These are phyloP conservation scores for Eremothecium cymbalariae DNA, from an alignment of 1,139 yeast genomes.

Conservation along the genomic window DNA sequence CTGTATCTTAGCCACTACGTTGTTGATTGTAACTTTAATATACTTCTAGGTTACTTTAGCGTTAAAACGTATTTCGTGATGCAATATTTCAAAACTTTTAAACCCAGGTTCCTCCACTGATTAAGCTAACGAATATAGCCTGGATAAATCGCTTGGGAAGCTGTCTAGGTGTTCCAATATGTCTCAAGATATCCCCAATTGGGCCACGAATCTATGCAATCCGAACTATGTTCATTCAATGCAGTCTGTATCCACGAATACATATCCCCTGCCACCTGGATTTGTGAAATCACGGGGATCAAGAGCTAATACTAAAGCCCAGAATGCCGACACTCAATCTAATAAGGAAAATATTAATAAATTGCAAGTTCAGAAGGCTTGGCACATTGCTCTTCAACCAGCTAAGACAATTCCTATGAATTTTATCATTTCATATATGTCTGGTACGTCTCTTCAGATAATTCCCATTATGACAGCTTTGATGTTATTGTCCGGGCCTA, in stretches of 20 bases:
- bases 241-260: constrained; percentile 9
- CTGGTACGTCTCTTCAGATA: constrained; percentile 83
- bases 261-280: constrained; percentile 24
- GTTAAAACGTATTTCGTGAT: too few relatives aligned
- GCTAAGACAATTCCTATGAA: constrained; percentile 87
- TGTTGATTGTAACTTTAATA: too few relatives aligned
- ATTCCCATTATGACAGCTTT: constrained; percentile 88
- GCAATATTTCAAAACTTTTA: too few relatives aligned
- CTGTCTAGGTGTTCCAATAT: too few relatives aligned
- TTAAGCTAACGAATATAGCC: too few relatives aligned
- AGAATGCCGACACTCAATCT: constrained; percentile 10
- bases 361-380: constrained; percentile 57
- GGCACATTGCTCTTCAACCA: constrained; percentile 82
- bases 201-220: constrained; percentile 19
- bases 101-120: too few relatives aligned
- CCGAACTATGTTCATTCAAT: constrained; percentile 11
- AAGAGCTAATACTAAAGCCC: constrained; percentile 8
- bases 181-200: constrained; percentile 12
- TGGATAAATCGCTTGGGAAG: too few relatives aligned
- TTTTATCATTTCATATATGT: constrained; percentile 82
- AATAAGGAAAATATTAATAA: constrained; percentile 30
- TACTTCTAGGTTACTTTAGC: too few relatives aligned
- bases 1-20: too few relatives aligned
- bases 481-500: constrained; percentile 72
- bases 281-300: constrained; percentile 11